Evolutionary conservation across 768 basidiomycete genomes (phyloP), one percentile per base, ranked within the genome.

Genomic region (Agaricus bisporus): DNA sequence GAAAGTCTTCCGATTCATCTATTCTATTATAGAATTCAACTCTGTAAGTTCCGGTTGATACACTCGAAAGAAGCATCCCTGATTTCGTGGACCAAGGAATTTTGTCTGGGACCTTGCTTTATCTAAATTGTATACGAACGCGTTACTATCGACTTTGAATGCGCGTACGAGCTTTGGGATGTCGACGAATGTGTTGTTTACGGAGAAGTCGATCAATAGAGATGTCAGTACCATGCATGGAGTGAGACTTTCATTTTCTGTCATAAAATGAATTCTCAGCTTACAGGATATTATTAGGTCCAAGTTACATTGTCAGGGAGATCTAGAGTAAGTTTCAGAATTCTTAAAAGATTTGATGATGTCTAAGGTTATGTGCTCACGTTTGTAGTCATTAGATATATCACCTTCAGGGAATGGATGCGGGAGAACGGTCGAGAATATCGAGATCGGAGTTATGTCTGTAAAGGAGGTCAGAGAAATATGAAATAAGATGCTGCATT

Each of bases 41-140:
- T 14, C 54, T 77, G 74, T 77, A 56, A 66, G 74, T 65, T 60
- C 1, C 22, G 4, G 22, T 22, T 4, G 22, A 22, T 22, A 2
- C 22, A 22, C 22, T 22, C 22, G 22, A 22, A 22, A 22, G 22
- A 22, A 22, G 22, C 22, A 4, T 22, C 4, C 22, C 22, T 22
- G 22, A 22, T 15, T 46, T 49, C 12, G 8, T 11, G 15, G 32
- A 32, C 4, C 32, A 32, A 74, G 75, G n/a, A 79, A 78, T 58
- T 79, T 79, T 56, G 51, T 77, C 7, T 79, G 73, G 72, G 76
- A 78, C 56, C 64, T 79, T 18, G 66, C 74, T 11, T 64, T 79
- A 9, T 70, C 74, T 1, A 78, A 77, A 47, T 65, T 79, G 6
- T 79, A 79, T 59, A 54, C 74, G 15, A 79, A 78, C 49, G 75